These are phyloP conservation scores for Spergularia bocconei DNA, from an alignment of 148 eudicot species.

Conservation along the genomic window DNA sequence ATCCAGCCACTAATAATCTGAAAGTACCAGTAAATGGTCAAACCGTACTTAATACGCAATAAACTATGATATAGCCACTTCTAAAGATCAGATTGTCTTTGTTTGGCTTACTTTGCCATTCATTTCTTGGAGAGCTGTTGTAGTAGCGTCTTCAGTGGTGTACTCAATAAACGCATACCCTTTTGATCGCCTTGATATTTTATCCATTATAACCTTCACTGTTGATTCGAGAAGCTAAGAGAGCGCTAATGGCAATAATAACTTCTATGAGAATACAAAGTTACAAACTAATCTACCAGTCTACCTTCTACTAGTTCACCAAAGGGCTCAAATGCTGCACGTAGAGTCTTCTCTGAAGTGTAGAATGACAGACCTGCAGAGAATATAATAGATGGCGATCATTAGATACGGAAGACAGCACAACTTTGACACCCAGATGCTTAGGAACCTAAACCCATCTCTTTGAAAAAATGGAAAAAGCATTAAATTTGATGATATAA, in stretches of 20 bases:
- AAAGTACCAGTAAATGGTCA: background rate
- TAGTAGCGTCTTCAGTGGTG: slow-evolving; percentile 68
- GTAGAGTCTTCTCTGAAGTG: slow-evolving; percentile 91
- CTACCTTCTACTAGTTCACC: slow-evolving; percentile 85
- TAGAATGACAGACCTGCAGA: slow-evolving; percentile 82
- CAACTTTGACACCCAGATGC: background rate
- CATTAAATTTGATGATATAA: too few relatives aligned
- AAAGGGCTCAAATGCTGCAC: slow-evolving; percentile 79
- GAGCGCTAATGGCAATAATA: background rate
- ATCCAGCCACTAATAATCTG: slow-evolving; percentile 38
- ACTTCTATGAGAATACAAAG: background rate
- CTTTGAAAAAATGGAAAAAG: background rate
- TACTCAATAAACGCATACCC: slow-evolving; percentile 91
- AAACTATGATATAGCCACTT: background rate
- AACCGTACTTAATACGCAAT: background rate
- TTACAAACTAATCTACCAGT: too few relatives aligned
- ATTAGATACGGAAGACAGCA: background rate
- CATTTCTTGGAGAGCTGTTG: slow-evolving; percentile 78
- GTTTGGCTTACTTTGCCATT: slow-evolving; percentile 70
- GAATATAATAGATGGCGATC: background rate
- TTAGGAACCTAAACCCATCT: background rate
- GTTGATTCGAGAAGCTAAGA: slow-evolving; percentile 18
- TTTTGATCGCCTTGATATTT: slow-evolving; percentile 90
- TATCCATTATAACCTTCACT: slow-evolving; percentile 94
- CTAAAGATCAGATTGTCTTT: background rate